Evolutionary conservation across 1,139 yeast species (phyloP), one percentile per base, ranked within the genome.

Genomic region (Torulaspora globosa): DNA sequence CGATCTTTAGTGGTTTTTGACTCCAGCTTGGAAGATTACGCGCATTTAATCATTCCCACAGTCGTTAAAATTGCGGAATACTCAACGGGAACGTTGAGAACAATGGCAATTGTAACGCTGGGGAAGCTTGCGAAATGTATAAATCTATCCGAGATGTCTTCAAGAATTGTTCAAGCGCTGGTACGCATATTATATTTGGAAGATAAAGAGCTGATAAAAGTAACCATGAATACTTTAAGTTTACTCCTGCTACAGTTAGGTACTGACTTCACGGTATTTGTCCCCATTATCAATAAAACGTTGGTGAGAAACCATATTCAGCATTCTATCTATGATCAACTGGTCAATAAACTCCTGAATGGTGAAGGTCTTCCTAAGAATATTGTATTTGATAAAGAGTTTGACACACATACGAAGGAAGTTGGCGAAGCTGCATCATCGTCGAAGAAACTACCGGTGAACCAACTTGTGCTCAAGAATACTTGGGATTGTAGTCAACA

Each of bases 401-500:
- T 74, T 43, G 88, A 82, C 43, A 73, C 73, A 35, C 72, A 73
- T 32, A 76, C 75, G 31, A 76, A 78, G 44, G 85, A 83, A 36
- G 68, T 75, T 7, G 76, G 79, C 1, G 87, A 85, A 32, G 80
- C 82, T 38, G 90, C 84, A 47, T 76, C 82, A 55, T 79, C 84
- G 1, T 74, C 84, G 12, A 81, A 82, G 58, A 88, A 87, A 57
- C 70, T 90, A 9, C 90, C 95, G 0, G 68, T 70, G 1, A 70
- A 70, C 44, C 71, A 70, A 47, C 61, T 61, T 19, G 61, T 63
- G 0, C 49, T 70, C 49, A 84, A 86, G 58, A 77, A 79, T 39
- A 89, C 94, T 1, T 94, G 98, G 98, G 96, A 89, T 57, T 85
- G 96, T 14, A 80, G 85, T 24, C 92, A 88, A 56, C 78, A 94